Percentiles rank a stretch among this genome's conserved stretches.
Evolutionary conservation across 495 filamentous ascomycete genomes (phyloP).

Genomic region (Darksidea phi): DNA sequence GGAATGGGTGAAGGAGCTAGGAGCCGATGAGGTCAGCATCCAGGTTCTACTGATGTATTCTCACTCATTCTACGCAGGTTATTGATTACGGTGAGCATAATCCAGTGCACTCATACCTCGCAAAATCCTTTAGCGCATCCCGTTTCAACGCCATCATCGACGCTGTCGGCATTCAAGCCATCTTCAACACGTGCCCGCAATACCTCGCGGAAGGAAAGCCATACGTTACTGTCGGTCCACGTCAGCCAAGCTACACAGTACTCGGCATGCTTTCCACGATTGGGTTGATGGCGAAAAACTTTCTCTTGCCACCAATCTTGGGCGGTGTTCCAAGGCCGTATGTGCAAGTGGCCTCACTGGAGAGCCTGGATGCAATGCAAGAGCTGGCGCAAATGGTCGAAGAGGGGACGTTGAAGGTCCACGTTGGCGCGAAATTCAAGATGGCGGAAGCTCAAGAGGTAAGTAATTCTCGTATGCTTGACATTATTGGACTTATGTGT

Average conservation of each 20-base stretch:
- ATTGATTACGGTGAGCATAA: slow-evolving; percentile 11
- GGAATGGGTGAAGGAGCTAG: slow-evolving; percentile 40
- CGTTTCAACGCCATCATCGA: slow-evolving; percentile 45
- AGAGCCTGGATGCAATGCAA: slow-evolving; percentile 39
- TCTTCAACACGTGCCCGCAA: slow-evolving; percentile 37
- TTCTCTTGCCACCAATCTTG: slow-evolving; percentile 38
- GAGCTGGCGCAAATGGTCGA: slow-evolving; percentile 35
- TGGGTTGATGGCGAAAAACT: slow-evolving; percentile 37
- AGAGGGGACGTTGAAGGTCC: slow-evolving; percentile 39
- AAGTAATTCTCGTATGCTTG: not conserved
- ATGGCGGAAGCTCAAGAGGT: slow-evolving; percentile 36
- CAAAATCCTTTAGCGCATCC: slow-evolving; percentile 12
- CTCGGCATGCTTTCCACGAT: slow-evolving; percentile 34
- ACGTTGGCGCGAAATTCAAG: slow-evolving; percentile 37
- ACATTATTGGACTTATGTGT: not conserved
- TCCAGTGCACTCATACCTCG: slow-evolving; percentile 34
- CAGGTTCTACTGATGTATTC: not conserved
- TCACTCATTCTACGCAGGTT: not conserved
- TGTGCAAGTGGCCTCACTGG: slow-evolving; percentile 30
- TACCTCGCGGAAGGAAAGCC: slow-evolving; percentile 41
- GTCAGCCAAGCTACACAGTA: slow-evolving; percentile 28
- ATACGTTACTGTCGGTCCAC: slow-evolving; percentile 42
- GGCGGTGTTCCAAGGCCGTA: slow-evolving; percentile 41
- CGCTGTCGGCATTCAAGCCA: slow-evolving; percentile 38
- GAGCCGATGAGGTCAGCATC: slow-evolving; percentile 38